Percentiles rank a stretch among this genome's conserved stretches.
Evolutionary conservation across 768 basidiomycete species (phyloP).

Genomic region (Xerocomellus amylosporus): DNA sequence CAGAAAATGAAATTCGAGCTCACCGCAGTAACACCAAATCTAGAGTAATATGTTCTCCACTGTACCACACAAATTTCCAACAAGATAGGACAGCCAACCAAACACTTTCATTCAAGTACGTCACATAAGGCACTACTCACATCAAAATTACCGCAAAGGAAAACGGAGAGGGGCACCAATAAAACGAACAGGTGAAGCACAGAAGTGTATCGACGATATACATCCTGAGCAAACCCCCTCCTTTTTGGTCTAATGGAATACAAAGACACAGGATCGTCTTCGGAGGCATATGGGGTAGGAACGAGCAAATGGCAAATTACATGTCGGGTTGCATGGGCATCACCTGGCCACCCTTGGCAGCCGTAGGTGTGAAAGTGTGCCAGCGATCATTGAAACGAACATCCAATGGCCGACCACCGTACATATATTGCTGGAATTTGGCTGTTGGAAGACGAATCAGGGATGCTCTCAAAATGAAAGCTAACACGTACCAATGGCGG

Average conservation of each 20-base stretch:
- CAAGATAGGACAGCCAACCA: neutral
- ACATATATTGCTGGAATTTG: slow-evolving; percentile 95
- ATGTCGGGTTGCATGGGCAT: slow-evolving; percentile 63
- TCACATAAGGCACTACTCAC: slow-evolving; percentile 1
- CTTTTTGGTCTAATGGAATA: neutral
- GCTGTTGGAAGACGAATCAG: slow-evolving; percentile 39
- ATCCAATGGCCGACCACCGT: slow-evolving; percentile 85
- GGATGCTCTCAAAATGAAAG: neutral
- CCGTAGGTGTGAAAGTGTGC: slow-evolving; percentile 88
- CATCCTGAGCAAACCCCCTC: neutral
- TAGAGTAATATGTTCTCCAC: neutral
- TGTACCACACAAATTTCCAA: neutral
- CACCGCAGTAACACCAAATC: neutral
- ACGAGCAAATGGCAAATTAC: slow-evolving; percentile 6
- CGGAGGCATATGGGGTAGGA: neutral
- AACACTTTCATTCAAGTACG: slow-evolving; percentile 2
- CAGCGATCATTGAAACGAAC: slow-evolving; percentile 95
- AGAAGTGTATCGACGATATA: neutral
- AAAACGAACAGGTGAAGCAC: neutral
- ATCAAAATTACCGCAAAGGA: neutral
- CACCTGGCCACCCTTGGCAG: slow-evolving; percentile 83
- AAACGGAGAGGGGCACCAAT: neutral
- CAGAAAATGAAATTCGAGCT: neutral
- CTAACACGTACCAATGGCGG: slow-evolving; percentile 70
- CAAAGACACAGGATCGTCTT: neutral